These are phyloP conservation scores for Cladosporium phlei DNA, from an alignment of 2,329 filamentous ascomycete genomes.

Conservation along the genomic window DNA sequence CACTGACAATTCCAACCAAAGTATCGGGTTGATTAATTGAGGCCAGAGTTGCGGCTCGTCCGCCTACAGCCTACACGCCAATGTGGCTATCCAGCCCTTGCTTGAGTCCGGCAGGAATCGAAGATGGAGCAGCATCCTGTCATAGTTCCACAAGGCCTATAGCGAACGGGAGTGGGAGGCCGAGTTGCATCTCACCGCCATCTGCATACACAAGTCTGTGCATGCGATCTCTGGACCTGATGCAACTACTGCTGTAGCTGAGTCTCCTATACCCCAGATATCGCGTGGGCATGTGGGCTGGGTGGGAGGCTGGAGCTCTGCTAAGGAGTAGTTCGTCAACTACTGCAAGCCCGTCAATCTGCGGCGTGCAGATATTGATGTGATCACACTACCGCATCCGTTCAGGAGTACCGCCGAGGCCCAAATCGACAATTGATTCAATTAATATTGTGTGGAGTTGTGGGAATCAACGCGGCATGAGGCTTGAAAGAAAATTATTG, in stretches of 20 bases:
- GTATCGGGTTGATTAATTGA: too few species aligned
- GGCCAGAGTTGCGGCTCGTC: too few species aligned
- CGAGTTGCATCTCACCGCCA: constrained; percentile 7
- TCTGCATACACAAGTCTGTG: constrained; percentile 5
- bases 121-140: background rate
- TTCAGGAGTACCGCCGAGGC: constrained; percentile 5
- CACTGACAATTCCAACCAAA: too few species aligned
- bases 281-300: constrained; percentile 2
- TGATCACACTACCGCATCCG: constrained; percentile 2
- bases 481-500: background rate
- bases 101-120: too few species aligned
- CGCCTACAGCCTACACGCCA: too few species aligned
- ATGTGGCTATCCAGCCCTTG: too few species aligned
- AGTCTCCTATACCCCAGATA: constrained; percentile 11
- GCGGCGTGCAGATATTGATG: constrained; percentile 1
- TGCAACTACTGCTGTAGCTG: constrained; percentile 7
- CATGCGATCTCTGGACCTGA: constrained; percentile 8
- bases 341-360: constrained; percentile 7
- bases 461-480: background rate
- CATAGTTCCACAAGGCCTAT: constrained; percentile 1
- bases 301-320: constrained; percentile 1
- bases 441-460: too few species aligned
- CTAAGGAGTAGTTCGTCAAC: constrained; percentile 7
- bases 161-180: background rate
- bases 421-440: too few species aligned